A percentile compares a stretch with the other conserved stretches of the same genome.
phyloP scores from a whole-genome alignment of 306 rosid species.

The Sphenostylis stenocarpa region DNA sequence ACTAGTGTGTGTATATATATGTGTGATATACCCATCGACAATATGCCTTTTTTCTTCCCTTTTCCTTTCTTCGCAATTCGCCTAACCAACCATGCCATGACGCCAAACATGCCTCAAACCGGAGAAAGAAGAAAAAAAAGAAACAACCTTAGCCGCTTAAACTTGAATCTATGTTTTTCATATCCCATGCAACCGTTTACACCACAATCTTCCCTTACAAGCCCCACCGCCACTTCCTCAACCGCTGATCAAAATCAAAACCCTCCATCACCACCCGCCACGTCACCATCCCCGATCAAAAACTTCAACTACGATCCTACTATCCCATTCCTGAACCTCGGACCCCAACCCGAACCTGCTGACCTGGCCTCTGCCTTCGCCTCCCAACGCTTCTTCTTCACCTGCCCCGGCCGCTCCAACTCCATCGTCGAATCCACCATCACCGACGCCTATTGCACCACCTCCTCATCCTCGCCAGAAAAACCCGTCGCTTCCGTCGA shows the following conservation, averaged over 20 bases:
- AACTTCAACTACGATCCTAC: constrained; percentile 52
- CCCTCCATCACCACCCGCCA: constrained; percentile 28
- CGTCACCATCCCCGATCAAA: constrained; percentile 37
- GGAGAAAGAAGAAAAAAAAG: not conserved
- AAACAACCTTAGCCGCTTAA: constrained; percentile 38
- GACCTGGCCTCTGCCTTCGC: constrained; percentile 76
- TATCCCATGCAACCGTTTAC: constrained; percentile 46
- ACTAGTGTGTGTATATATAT: too few relatives aligned
- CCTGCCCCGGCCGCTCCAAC: constrained; percentile 93
- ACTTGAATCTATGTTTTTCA: constrained; percentile 68
- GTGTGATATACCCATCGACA: not conserved
- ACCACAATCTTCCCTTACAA: constrained; percentile 27
- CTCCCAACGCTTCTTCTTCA: constrained; percentile 92
- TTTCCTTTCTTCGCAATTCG: not conserved
- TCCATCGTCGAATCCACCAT: constrained; percentile 68
- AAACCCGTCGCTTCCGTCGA: not conserved
- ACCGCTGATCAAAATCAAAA: constrained; percentile 2
- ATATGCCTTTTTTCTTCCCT: not conserved
- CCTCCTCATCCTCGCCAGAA: not conserved
- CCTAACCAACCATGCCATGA: constrained; percentile 6
- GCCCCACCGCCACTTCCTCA: not conserved
- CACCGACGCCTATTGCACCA: constrained; percentile 23
- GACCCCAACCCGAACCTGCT: constrained; percentile 30
- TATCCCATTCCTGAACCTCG: not conserved
- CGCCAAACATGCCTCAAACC: constrained; percentile 45